Percentiles rank a stretch among this genome's conserved stretches.
These are phyloP conservation scores for Podospora comata DNA, from an alignment of 495 filamentous ascomycete species.

Conservation along the genomic window DNA sequence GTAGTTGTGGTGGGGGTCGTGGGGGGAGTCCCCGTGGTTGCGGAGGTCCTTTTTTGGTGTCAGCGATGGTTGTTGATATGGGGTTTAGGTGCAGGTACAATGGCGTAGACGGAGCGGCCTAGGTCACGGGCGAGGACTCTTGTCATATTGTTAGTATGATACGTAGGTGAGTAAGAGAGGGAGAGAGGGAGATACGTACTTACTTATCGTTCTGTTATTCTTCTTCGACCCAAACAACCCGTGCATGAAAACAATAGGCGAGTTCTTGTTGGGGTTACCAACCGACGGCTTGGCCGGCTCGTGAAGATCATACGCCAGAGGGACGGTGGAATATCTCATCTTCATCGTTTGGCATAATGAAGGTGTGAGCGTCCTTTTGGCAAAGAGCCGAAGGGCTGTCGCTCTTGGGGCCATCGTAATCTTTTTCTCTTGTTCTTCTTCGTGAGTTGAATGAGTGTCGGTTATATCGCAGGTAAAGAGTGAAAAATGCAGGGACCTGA, in stretches of 20 bases:
- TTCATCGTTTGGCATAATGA: not conserved
- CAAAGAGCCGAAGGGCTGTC: slow-evolving; percentile 1
- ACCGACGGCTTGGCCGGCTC: slow-evolving; percentile 42
- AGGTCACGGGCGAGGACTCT: slow-evolving; percentile 78
- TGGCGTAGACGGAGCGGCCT: slow-evolving; percentile 73
- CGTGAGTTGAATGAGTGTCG: not conserved
- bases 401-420: not conserved
- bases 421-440: slow-evolving; percentile 3
- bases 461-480: slow-evolving; percentile 1
- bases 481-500: not conserved
- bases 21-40: slow-evolving; percentile 90
- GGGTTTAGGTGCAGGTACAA: slow-evolving; percentile 49
- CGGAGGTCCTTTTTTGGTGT: slow-evolving; percentile 62
- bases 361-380: slow-evolving; percentile 5
- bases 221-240: slow-evolving; percentile 94
- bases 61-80: slow-evolving; percentile 11
- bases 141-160: slow-evolving; percentile 3
- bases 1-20: slow-evolving; percentile 77
- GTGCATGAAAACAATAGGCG: slow-evolving; percentile 85
- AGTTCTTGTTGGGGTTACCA: slow-evolving; percentile 36
- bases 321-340: slow-evolving; percentile 30
- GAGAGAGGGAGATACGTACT: slow-evolving; percentile 56
- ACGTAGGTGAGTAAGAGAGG: not conserved
- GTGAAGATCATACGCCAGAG: slow-evolving; percentile 59
- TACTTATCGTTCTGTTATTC: slow-evolving; percentile 94